Evolutionary conservation across 1,284 basidiomycete species (phyloP).

Genomic region (Rugiboletus extremiorientalis): DNA sequence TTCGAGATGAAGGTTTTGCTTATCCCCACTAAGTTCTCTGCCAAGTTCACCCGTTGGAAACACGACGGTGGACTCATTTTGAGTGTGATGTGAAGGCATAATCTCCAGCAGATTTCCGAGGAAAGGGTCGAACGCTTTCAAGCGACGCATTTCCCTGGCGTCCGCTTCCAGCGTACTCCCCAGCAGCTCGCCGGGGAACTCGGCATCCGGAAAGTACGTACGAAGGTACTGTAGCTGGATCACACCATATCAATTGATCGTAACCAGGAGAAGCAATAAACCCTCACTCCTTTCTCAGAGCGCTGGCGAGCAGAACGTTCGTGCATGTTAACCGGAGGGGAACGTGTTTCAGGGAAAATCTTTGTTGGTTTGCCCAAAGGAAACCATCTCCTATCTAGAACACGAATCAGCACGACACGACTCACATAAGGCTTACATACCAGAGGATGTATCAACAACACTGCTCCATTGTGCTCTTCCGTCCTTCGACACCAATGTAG

Average conservation of each 20-base stretch:
- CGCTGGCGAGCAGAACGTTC: conserved; percentile 42
- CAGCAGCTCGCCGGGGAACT: conserved; percentile 63
- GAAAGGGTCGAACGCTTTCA: conserved; percentile 53
- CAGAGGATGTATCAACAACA: conserved; percentile 32
- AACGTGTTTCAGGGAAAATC: conserved; percentile 58
- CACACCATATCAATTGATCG: conserved; percentile 4
- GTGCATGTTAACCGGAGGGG: conserved; percentile 32
- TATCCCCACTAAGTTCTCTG: conserved; percentile 55
- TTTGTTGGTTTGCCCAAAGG: conserved; percentile 35
- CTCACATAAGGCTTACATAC: conserved; percentile 18
- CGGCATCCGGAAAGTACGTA: conserved; percentile 67
- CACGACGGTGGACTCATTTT: conserved; percentile 38
- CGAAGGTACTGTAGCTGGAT: conserved; percentile 65
- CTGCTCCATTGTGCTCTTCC: conserved; percentile 56
- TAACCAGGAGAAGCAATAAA: not conserved
- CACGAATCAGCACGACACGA: conserved; percentile 1
- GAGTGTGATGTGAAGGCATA: conserved; percentile 33
- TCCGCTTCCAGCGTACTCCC: conserved; percentile 52
- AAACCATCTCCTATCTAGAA: conserved; percentile 22
- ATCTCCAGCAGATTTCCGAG: conserved; percentile 51
- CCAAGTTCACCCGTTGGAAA: conserved; percentile 65
- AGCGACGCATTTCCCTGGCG: conserved; percentile 32
- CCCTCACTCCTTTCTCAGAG: conserved; percentile 61
- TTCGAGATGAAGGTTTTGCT: conserved; percentile 2
- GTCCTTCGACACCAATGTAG: conserved; percentile 46